phyloP scores from a whole-genome alignment of 1,139 yeast genomes.

The Eremothecium cymbalariae region DNA sequence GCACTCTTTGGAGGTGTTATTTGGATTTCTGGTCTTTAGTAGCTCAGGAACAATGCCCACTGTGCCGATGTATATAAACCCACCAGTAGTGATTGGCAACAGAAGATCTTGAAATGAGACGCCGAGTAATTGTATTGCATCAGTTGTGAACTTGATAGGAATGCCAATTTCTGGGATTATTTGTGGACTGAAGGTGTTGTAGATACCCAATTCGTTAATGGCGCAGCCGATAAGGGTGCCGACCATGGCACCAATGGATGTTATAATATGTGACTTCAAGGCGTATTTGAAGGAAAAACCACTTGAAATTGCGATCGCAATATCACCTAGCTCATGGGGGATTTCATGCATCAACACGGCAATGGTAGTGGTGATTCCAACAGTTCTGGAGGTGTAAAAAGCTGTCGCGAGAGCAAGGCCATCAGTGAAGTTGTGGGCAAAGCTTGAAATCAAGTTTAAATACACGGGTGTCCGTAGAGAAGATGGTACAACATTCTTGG shows the following conservation, averaged over 20 bases:
- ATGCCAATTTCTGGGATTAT: conserved; percentile 4
- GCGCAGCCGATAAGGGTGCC: conserved; percentile 58
- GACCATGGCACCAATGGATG: conserved; percentile 52
- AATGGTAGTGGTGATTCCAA: conserved; percentile 56
- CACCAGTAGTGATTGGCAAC: conserved; percentile 68
- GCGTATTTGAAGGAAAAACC: conserved; percentile 58
- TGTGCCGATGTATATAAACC: conserved; percentile 57
- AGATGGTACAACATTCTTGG: background rate
- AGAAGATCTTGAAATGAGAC: conserved; percentile 28
- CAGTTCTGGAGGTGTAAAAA: conserved; percentile 46
- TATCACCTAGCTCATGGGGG: conserved; percentile 71
- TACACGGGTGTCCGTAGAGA: conserved; percentile 43
- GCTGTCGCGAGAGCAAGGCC: conserved; percentile 63
- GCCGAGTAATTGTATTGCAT: background rate
- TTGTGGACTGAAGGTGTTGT: background rate
- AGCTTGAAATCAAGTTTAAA: conserved; percentile 55
- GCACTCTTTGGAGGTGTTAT: conserved; percentile 19
- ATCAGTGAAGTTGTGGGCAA: conserved; percentile 62
- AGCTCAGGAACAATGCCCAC: conserved; percentile 61
- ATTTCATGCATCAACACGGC: conserved; percentile 66
- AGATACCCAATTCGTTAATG: conserved; percentile 27
- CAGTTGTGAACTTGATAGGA: background rate
- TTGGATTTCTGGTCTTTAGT: conserved; percentile 30
- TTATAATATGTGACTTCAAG: conserved; percentile 51
- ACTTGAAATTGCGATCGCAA: conserved; percentile 55